These are phyloP conservation scores for Mycosarcoma mackinlayi DNA, from an alignment of 1,284 basidiomycete species.

Conservation along the genomic window DNA sequence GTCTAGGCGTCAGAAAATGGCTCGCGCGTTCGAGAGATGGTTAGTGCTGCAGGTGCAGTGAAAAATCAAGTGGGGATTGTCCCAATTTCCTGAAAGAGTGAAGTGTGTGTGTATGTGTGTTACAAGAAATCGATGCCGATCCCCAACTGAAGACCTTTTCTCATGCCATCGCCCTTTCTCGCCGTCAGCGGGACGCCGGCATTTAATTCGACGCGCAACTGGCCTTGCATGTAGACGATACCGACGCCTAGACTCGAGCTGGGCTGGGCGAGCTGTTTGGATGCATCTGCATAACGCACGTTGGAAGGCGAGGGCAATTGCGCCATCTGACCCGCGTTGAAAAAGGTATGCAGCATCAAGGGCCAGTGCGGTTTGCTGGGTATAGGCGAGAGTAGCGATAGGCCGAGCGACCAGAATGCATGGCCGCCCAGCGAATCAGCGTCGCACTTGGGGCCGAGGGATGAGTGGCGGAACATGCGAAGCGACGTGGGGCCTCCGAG, in stretches of 20 bases:
- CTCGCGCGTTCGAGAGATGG: not conserved
- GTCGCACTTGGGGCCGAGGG: slow-evolving; percentile 84
- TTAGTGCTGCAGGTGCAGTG: not conserved
- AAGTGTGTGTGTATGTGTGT: not conserved
- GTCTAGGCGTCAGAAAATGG: not conserved
- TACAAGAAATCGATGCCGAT: slow-evolving; percentile 76
- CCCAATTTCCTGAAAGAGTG: no score
- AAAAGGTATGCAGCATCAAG: slow-evolving; percentile 83
- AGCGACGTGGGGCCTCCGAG: slow-evolving; percentile 92
- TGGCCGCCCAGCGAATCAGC: slow-evolving; percentile 87
- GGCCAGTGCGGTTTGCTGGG: slow-evolving; percentile 87
- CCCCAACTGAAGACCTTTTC: slow-evolving; percentile 89
- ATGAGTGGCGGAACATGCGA: slow-evolving; percentile 84
- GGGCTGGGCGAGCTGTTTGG: slow-evolving; percentile 57
- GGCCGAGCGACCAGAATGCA: slow-evolving; percentile 83
- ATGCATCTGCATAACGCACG: not conserved
- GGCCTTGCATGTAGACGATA: slow-evolving; percentile 87
- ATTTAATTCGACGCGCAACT: slow-evolving; percentile 88
- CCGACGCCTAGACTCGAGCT: slow-evolving; percentile 85
- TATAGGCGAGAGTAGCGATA: slow-evolving; percentile 82
- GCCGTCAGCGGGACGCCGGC: slow-evolving; percentile 87
- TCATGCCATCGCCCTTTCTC: slow-evolving; percentile 79
- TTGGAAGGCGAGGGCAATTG: slow-evolving; percentile 66
- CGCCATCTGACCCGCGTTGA: slow-evolving; percentile 87
- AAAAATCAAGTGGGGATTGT: not conserved